phyloP scores from a whole-genome alignment of 345 rosid genomes.

The Boechera retrofracta region DNA sequence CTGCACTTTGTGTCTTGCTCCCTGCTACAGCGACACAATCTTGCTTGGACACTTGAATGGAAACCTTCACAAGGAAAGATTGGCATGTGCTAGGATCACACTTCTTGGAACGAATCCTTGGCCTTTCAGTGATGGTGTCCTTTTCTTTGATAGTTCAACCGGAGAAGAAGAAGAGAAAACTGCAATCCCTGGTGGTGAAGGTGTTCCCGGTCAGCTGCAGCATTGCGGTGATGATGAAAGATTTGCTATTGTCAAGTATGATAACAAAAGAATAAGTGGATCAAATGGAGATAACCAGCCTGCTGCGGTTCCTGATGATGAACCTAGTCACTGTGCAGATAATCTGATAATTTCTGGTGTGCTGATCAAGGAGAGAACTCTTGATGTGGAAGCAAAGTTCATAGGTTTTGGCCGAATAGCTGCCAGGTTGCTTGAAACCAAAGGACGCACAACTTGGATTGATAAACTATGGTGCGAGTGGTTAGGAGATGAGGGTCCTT shows the following conservation, averaged over 20 bases:
- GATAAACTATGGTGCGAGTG: conserved; percentile 93
- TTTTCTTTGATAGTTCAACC: conserved; percentile 66
- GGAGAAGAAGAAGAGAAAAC: conserved; percentile 47
- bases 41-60: conserved; percentile 84
- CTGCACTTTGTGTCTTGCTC: conserved; percentile 86
- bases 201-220: conserved; percentile 42
- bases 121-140: conserved; percentile 90
- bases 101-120: conserved; percentile 77
- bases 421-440: conserved; percentile 57
- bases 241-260: conserved; percentile 64
- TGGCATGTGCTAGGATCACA: conserved; percentile 72
- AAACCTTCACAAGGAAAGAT: conserved; percentile 71
- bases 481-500: conserved; percentile 59
- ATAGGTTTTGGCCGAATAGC: conserved; percentile 68
- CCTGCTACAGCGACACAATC: conserved; percentile 75
- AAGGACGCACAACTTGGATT: conserved; percentile 50
- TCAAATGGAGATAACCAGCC: conserved; percentile 28
- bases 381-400: conserved; percentile 63
- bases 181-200: conserved; percentile 31
- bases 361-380: conserved; percentile 61
- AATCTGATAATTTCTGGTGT: conserved; percentile 57
- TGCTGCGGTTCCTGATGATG: conserved; percentile 28
- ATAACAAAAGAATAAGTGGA: conserved; percentile 34
- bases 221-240: conserved; percentile 42
- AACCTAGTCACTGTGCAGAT: conserved; percentile 33